Evolutionary conservation across 2,329 filamentous ascomycete species (phyloP), one percentile per base, ranked within the genome.

Genomic region (Pseudogymnoascus sp.): DNA sequence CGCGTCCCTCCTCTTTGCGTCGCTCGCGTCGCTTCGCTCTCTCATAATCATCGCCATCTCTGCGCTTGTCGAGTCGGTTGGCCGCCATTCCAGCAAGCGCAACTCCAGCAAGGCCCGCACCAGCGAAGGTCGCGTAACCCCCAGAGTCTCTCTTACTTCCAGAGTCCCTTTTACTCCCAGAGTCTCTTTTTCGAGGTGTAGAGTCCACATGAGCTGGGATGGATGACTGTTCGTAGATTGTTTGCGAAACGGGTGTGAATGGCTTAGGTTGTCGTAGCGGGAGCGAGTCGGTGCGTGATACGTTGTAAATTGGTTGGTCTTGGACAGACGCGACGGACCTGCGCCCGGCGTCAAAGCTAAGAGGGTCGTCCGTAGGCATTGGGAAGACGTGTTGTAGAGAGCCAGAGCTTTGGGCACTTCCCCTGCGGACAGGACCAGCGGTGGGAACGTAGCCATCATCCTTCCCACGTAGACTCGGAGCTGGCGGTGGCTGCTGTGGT

Each of bases 211-310:
- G 19, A 11, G 31, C 61, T 40, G 59, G 59, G 16, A 38, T 63
- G 11, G 31, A 59, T 2, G 61, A 28, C 35, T 81, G 77, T 59
- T 86, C 82, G 69, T 91, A 90, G 1, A 93, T 81, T 16, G 84
- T 83, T 65, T 84, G 83, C 38, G 87, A 87, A 2, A 96, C 85
- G 0, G 90, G 90, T 2, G 83, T 81, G 64, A 90, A 83, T 2
- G 93, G 93, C 68, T 92, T 88, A 2, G 93, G 93, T 69, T 96
- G 91, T 72, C 95, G 89, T n/a, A 97, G 80, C 10, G 87, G 86
- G 33, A 91, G 82, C 0, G 84, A 80, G 5, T 78, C 84, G 4
- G 87, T 83, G 33, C 59, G 59, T 5, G 59, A 60, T 11, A 60
- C 33, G 16, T 60, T 60, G 33, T 38, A 38, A 2, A 78, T 72